Conservation (phyloP, 331 rosid species). For the Pyrus hybrid region DNA sequence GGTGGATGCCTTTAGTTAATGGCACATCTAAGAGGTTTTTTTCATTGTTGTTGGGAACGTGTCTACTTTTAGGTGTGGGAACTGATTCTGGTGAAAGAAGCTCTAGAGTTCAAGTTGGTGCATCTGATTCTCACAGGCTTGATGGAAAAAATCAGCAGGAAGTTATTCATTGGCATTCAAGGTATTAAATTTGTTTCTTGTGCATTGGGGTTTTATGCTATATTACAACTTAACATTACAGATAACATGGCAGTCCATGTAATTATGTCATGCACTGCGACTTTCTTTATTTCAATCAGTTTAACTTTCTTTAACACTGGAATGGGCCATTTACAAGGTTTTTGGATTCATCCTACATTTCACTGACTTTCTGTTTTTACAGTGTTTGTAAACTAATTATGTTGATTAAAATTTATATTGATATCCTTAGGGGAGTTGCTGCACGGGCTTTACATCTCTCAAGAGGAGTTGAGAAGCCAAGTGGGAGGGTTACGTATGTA, state of each 20-base stretch:
- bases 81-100: constrained; percentile 54
- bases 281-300: background rate
- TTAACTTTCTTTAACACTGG: background rate
- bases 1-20: background rate
- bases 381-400: constrained; percentile 6
- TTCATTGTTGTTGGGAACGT: too few species aligned
- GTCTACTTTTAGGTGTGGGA: constrained; percentile 27
- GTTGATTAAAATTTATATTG: constrained; percentile 4
- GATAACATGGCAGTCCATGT: background rate
- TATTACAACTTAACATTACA: background rate
- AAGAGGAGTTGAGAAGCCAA: constrained; percentile 99
- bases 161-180: constrained; percentile 86
- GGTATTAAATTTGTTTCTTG: constrained; percentile 27
- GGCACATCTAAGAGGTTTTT: background rate
- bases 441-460: constrained; percentile 93
- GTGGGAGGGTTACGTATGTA: constrained; percentile 92
- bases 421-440: constrained; percentile 76
- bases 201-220: background rate
- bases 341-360: background rate
- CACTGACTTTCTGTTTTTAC: background rate
- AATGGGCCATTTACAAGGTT: too few species aligned
- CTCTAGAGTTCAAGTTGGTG: constrained; percentile 57
- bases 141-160: constrained; percentile 68
- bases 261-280: background rate
- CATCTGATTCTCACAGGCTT: constrained; percentile 50